phyloP scores from a whole-genome alignment of 2,329 filamentous ascomycete genomes.

The Trichoderma koningii region DNA sequence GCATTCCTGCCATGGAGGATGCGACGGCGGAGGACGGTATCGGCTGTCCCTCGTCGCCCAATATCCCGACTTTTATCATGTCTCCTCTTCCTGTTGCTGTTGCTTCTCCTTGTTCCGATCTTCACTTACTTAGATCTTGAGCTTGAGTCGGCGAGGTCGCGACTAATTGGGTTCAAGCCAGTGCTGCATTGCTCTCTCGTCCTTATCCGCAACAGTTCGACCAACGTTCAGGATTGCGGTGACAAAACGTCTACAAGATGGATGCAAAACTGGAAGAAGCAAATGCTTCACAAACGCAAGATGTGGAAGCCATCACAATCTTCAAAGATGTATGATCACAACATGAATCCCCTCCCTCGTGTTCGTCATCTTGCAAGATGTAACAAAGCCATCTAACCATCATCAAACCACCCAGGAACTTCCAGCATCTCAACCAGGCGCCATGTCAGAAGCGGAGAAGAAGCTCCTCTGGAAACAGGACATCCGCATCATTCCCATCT shows the following conservation, averaged over 20 bases:
- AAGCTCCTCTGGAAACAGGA: conserved; percentile 61
- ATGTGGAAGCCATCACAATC: conserved; percentile 9
- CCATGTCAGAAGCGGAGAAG: conserved; percentile 39
- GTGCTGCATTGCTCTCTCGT: too few relatives aligned
- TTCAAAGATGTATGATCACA: conserved; percentile 19
- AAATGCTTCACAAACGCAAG: not conserved
- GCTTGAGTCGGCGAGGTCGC: not conserved
- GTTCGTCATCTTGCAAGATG: not conserved
- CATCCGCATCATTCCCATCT: conserved; percentile 62
- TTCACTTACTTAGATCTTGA: not conserved
- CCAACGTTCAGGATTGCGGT: too few relatives aligned
- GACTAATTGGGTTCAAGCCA: too few relatives aligned
- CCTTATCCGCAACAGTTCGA: too few relatives aligned
- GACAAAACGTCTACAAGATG: not conserved
- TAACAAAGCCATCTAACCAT: not conserved
- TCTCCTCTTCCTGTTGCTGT: not conserved
- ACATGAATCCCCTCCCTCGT: too few relatives aligned
- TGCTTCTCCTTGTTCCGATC: not conserved
- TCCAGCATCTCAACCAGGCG: conserved; percentile 27
- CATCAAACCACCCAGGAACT: not conserved
- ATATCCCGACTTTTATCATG: not conserved
- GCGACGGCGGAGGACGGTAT: not conserved
- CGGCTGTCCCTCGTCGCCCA: not conserved
- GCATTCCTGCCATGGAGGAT: not conserved
- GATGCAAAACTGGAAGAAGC: conserved; percentile 25